Evolutionary conservation across 129 eudicot species (phyloP).

Genomic region (Flaveria sonorensis): DNA sequence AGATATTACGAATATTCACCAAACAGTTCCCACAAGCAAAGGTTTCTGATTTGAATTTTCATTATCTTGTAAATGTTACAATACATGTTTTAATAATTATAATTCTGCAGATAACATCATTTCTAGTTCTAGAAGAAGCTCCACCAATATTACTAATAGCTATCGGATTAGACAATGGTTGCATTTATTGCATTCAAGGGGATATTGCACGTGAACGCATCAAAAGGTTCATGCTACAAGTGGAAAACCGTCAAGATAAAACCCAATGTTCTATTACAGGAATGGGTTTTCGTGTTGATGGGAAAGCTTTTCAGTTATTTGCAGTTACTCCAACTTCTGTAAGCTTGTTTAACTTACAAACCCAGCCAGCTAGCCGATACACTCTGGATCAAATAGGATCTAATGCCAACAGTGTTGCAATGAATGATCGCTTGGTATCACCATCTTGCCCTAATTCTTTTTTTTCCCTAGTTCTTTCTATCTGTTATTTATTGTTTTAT

Average conservation of each 20-base stretch:
- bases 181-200: slow-evolving; percentile 95
- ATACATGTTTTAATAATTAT: background rate
- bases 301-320: slow-evolving; percentile 74
- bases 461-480: background rate
- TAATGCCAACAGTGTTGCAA: slow-evolving; percentile 64
- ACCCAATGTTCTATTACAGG: slow-evolving; percentile 67
- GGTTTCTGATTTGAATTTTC: slow-evolving; percentile 42
- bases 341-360: slow-evolving; percentile 79
- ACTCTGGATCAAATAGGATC: slow-evolving; percentile 91
- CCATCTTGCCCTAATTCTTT: slow-evolving; percentile 15
- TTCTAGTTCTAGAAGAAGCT: slow-evolving; percentile 89
- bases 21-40: slow-evolving; percentile 90
- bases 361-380: slow-evolving; percentile 74
- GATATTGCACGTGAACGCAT: slow-evolving; percentile 96
- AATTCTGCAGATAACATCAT: slow-evolving; percentile 78
- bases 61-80: background rate
- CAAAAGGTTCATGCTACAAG: slow-evolving; percentile 87
- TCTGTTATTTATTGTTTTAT: slow-evolving; percentile 17
- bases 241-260: slow-evolving; percentile 59
- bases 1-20: slow-evolving; percentile 86
- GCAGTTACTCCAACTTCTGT: slow-evolving; percentile 94
- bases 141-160: slow-evolving; percentile 92
- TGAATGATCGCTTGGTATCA: slow-evolving; percentile 91
- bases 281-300: slow-evolving; percentile 84
- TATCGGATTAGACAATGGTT: slow-evolving; percentile 86